A percentile compares a stretch with the other conserved stretches of the same genome.
Evolutionary conservation across 2,329 filamentous ascomycete species (phyloP).

Genomic region (Purpureocillium lavendulum): DNA sequence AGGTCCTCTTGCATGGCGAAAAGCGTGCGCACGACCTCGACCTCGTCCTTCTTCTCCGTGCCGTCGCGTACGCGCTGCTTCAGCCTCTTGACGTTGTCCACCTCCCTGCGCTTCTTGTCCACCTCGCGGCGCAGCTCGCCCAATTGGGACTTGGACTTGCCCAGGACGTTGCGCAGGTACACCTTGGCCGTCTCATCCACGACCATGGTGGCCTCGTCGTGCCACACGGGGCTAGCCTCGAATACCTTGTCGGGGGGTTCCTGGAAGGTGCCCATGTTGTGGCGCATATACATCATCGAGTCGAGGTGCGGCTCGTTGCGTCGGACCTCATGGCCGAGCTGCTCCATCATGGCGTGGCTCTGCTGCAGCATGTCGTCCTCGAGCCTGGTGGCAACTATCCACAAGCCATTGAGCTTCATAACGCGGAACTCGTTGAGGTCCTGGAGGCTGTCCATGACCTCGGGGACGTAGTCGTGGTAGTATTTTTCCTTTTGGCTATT

Average conservation of each 20-base stretch:
- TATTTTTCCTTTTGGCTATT: constrained; percentile 98
- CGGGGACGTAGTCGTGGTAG: constrained; percentile 93
- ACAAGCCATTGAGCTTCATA: constrained; percentile 73
- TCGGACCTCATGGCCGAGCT: constrained; percentile 71
- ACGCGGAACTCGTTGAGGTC: constrained; percentile 88
- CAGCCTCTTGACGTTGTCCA: constrained; percentile 65
- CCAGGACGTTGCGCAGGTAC: constrained; percentile 83
- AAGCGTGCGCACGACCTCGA: constrained; percentile 73
- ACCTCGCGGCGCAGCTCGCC: constrained; percentile 74
- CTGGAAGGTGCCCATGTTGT: constrained; percentile 76
- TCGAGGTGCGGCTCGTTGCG: constrained; percentile 85
- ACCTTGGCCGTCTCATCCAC: constrained; percentile 81
- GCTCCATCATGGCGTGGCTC: constrained; percentile 63
- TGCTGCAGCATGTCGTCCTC: constrained; percentile 72
- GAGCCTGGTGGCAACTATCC: constrained; percentile 71
- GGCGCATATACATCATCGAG: constrained; percentile 95
- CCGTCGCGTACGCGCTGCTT: constrained; percentile 75
- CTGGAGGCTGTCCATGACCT: constrained; percentile 86
- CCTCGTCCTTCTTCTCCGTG: constrained; percentile 81
- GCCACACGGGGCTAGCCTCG: constrained; percentile 93
- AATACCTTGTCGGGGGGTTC: constrained; percentile 81
- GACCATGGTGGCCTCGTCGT: constrained; percentile 83
- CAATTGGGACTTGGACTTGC: constrained; percentile 80
- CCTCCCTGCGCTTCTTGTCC: constrained; percentile 78
- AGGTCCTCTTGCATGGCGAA: constrained; percentile 79